phyloP scores from a whole-genome alignment of 2,329 filamentous ascomycete genomes.

The Metarhizium brunneum region DNA sequence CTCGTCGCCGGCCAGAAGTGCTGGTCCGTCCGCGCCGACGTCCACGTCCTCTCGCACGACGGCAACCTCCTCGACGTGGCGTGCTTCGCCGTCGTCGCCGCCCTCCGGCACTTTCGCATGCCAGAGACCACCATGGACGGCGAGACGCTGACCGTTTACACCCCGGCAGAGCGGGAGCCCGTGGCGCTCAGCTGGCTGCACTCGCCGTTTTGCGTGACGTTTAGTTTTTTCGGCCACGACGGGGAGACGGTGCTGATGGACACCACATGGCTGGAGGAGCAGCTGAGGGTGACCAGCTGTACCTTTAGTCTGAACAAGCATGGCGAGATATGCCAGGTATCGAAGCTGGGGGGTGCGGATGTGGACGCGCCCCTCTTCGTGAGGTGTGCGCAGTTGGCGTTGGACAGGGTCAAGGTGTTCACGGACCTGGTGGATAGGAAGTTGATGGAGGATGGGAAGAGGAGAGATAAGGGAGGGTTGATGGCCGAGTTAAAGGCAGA shows the following conservation, averaged over 20 bases:
- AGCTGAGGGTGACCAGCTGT: slow-evolving; percentile 62
- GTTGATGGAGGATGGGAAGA: slow-evolving; percentile 69
- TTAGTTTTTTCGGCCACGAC: slow-evolving; percentile 65
- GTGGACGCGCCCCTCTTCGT: slow-evolving; percentile 73
- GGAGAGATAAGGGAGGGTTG: slow-evolving; percentile 68
- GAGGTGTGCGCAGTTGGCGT: slow-evolving; percentile 63
- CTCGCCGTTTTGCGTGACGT: slow-evolving; percentile 83
- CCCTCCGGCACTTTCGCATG: slow-evolving; percentile 81
- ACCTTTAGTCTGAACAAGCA: slow-evolving; percentile 82
- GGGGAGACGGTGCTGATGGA: slow-evolving; percentile 57
- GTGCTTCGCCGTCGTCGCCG: slow-evolving; percentile 80
- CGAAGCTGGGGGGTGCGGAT: slow-evolving; percentile 78
- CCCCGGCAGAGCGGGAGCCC: slow-evolving; percentile 75
- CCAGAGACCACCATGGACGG: slow-evolving; percentile 83
- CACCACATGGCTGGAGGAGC: slow-evolving; percentile 65
- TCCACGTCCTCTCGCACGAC: slow-evolving; percentile 86
- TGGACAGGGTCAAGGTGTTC: slow-evolving; percentile 73
- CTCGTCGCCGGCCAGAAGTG: slow-evolving; percentile 84
- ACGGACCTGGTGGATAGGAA: slow-evolving; percentile 63
- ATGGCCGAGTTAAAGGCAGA: slow-evolving; percentile 72
- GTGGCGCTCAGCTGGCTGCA: slow-evolving; percentile 87
- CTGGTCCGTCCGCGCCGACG: slow-evolving; percentile 83
- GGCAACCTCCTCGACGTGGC: slow-evolving; percentile 81
- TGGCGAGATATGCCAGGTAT: slow-evolving; percentile 83
- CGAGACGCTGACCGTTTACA: slow-evolving; percentile 77